A percentile compares a stretch with the other conserved stretches of the same genome.
Evolutionary conservation across 495 filamentous ascomycete genomes (phyloP).

Genomic region (Lentithecium fluviatile): DNA sequence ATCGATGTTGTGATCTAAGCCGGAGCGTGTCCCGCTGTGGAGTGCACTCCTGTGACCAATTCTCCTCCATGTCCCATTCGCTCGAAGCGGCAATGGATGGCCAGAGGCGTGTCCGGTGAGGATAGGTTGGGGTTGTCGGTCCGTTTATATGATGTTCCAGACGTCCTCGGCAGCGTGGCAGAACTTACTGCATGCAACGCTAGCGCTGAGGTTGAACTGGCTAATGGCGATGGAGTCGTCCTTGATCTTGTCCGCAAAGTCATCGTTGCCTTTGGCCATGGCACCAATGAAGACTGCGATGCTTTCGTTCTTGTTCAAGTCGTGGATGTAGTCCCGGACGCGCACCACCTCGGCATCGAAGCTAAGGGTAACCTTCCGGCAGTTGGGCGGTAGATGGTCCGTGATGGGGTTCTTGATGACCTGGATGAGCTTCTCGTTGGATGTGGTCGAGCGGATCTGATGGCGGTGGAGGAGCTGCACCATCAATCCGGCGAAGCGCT

Average conservation of each 20-base stretch:
- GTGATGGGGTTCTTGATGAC: slow-evolving; percentile 98
- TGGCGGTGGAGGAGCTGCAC: slow-evolving; percentile 96
- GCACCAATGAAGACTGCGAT: slow-evolving; percentile 96
- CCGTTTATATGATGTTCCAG: slow-evolving; percentile 83
- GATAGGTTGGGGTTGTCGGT: slow-evolving; percentile 17
- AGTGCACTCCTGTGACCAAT: slow-evolving; percentile 23
- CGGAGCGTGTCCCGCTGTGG: slow-evolving; percentile 38
- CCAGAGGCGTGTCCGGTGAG: slow-evolving; percentile 20
- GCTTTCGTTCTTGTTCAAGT: slow-evolving; percentile 77
- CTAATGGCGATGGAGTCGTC: slow-evolving; percentile 98
- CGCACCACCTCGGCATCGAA: slow-evolving; percentile 86
- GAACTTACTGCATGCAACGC: slow-evolving; percentile 98
- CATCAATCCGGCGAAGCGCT: slow-evolving; percentile 97
- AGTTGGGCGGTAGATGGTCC: slow-evolving; percentile 93
- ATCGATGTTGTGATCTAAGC: slow-evolving; percentile 57
- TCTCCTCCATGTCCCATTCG: slow-evolving; percentile 15
- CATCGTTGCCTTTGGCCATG: slow-evolving; percentile 94
- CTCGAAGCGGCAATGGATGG: slow-evolving; percentile 4
- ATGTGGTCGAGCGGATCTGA: slow-evolving; percentile 91
- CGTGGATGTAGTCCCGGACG: slow-evolving; percentile 82
- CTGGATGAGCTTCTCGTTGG: slow-evolving; percentile 93
- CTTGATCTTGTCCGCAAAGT: slow-evolving; percentile 91
- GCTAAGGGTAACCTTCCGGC: slow-evolving; percentile 93
- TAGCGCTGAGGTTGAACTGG: slow-evolving; percentile 93
- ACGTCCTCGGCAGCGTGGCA: slow-evolving; percentile 97